These are phyloP conservation scores for Solanum aculeatissimum DNA, from an alignment of 305 asterid genomes.

Conservation along the genomic window DNA sequence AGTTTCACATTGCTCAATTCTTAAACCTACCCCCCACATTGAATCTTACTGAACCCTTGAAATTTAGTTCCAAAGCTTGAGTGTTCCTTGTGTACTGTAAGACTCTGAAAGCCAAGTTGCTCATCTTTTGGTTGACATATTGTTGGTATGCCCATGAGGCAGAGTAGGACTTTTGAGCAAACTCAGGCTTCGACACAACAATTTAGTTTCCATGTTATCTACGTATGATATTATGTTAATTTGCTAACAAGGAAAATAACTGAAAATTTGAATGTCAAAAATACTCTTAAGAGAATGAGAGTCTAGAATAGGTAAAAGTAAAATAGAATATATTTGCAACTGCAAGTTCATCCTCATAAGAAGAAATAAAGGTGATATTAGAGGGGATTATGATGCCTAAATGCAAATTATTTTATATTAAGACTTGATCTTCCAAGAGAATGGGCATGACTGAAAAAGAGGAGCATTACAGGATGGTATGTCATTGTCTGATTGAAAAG, in stretches of 20 bases:
- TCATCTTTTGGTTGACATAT: not conserved
- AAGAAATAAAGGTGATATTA: not conserved
- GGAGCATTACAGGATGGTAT: not conserved
- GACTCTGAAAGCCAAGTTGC: not conserved
- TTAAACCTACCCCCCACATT: not conserved
- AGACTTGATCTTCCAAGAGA: not conserved
- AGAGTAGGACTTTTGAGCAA: not conserved
- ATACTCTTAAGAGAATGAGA: not conserved
- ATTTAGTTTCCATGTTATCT: not conserved
- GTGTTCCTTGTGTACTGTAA: not conserved
- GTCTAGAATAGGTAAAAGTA: not conserved
- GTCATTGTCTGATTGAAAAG: not conserved
- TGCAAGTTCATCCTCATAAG: not conserved
- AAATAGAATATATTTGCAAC: not conserved
- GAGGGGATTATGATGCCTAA: not conserved
- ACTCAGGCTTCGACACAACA: not conserved
- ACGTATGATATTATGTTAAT: too few species aligned
- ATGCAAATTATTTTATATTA: not conserved
- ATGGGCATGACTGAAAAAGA: not conserved
- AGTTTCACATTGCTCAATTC: not conserved
- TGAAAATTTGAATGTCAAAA: too few species aligned
- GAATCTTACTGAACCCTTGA: not conserved
- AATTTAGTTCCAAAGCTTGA: not conserved
- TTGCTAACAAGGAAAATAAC: too few species aligned
- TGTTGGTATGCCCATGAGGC: not conserved